Evolutionary conservation across 768 basidiomycete genomes (phyloP).

Genomic region (Leucocoprinus birnbaumii): DNA sequence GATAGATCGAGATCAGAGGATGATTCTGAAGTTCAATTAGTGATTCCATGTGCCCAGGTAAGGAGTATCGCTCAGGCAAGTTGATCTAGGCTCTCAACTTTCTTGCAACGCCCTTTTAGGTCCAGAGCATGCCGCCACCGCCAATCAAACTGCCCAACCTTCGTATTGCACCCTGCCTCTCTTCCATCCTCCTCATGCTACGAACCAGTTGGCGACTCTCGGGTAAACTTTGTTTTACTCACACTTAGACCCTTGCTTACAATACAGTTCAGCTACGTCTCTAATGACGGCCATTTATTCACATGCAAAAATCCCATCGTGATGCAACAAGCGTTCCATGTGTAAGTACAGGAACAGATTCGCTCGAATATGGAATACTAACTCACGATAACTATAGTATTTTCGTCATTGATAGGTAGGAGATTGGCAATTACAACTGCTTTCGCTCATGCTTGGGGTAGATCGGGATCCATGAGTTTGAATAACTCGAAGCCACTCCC

Average conservation of each 20-base stretch:
- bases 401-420: slow-evolving; percentile 51
- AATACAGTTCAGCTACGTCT: slow-evolving; percentile 38
- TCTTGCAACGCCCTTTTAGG: too few relatives aligned
- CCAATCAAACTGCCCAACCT: slow-evolving; percentile 36
- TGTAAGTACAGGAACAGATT: slow-evolving; percentile 35
- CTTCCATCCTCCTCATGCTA: slow-evolving; percentile 37
- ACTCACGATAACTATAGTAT: too few relatives aligned
- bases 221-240: not conserved
- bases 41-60: slow-evolving; percentile 53
- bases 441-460: too few relatives aligned
- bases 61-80: too few relatives aligned
- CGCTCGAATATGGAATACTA: not conserved
- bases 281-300: slow-evolving; percentile 55
- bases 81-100: too few relatives aligned
- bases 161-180: slow-evolving; percentile 54
- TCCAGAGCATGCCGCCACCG: slow-evolving; percentile 43
- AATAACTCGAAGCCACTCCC: slow-evolving; percentile 42
- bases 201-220: slow-evolving; percentile 13
- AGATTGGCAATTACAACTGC: not conserved
- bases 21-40: slow-evolving; percentile 20
- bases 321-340: slow-evolving; percentile 55
- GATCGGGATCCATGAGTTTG: slow-evolving; percentile 48
- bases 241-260: not conserved
- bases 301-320: slow-evolving; percentile 50
- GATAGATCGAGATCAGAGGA: not conserved